Conservation (phyloP, 1,139 yeast species). For the Pichia sp. region DNA sequence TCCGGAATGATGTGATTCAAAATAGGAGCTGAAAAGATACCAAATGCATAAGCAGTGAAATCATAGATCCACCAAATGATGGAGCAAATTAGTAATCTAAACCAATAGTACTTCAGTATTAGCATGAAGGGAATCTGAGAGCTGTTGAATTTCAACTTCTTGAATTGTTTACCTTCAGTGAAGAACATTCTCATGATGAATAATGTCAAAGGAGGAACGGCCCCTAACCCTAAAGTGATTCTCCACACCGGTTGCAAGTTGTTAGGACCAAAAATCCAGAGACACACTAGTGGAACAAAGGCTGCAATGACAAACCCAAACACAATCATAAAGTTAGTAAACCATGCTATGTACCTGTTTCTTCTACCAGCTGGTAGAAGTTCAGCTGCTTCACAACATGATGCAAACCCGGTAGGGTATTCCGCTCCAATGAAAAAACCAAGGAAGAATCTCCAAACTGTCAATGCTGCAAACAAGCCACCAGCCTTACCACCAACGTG, state of each 20-base stretch:
- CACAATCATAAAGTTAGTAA: constrained; percentile 86
- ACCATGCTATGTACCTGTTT: constrained; percentile 84
- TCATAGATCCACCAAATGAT: constrained; percentile 89
- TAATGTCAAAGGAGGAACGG: constrained; percentile 76
- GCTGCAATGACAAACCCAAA: constrained; percentile 77
- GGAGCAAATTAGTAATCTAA: constrained; percentile 63
- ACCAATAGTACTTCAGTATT: constrained; percentile 77
- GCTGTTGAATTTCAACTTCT: constrained; percentile 61
- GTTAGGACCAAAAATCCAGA: constrained; percentile 70
- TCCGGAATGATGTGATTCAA: constrained; percentile 53
- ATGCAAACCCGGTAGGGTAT: constrained; percentile 89
- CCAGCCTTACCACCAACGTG: constrained; percentile 38
- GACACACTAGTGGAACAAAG: constrained; percentile 77
- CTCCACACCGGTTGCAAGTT: constrained; percentile 88
- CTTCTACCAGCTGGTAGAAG: constrained; percentile 72
- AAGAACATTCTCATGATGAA: constrained; percentile 72
- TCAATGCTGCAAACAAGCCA: constrained; percentile 76
- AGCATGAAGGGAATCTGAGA: constrained; percentile 61
- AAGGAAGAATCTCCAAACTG: constrained; percentile 77
- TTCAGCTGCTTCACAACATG: constrained; percentile 87
- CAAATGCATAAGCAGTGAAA: constrained; percentile 81
- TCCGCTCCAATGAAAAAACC: constrained; percentile 87
- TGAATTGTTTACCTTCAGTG: constrained; percentile 64
- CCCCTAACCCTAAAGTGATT: constrained; percentile 85
- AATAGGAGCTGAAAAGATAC: constrained; percentile 70